Conservation (phyloP, 139 green algal genomes). For the Chlorella sp. region DNA sequence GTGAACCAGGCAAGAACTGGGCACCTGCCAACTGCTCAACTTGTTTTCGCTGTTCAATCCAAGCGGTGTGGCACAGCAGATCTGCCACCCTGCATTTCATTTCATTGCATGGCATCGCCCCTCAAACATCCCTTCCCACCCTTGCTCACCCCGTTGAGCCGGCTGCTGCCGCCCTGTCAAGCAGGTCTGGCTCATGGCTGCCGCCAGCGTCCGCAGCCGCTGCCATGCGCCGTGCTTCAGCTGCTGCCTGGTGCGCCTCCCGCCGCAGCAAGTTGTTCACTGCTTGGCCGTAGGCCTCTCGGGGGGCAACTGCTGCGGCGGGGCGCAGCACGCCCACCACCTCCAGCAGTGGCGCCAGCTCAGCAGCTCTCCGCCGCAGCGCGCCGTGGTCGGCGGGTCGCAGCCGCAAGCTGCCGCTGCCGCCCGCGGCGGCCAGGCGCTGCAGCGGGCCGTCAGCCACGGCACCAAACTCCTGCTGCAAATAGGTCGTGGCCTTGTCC, state of each 20-base stretch:
- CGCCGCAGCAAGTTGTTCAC: conserved; percentile 48
- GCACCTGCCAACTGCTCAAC: no score
- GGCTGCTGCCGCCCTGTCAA: background rate
- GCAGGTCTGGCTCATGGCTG: conserved; percentile 11
- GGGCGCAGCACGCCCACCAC: conserved; percentile 49
- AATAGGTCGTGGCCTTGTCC: conserved; percentile 16
- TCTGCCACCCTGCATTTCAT: no score
- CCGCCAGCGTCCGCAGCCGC: conserved; percentile 16
- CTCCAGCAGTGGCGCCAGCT: conserved; percentile 48
- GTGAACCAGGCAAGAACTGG: no score
- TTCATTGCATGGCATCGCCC: background rate
- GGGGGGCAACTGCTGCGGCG: conserved; percentile 22
- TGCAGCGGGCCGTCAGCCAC: conserved; percentile 30
- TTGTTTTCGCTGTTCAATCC: no score
- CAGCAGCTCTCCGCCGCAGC: conserved; percentile 18
- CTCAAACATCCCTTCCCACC: no score
- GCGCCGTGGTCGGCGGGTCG: conserved; percentile 18
- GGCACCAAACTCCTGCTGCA: conserved; percentile 30
- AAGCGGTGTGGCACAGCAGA: no score
- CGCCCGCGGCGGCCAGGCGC: conserved; percentile 3
- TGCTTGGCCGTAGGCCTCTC: conserved; percentile 46
- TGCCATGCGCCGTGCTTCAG: conserved; percentile 10
- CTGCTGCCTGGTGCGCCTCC: conserved; percentile 40
- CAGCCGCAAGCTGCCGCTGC: background rate
- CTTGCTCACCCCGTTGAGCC: background rate